Evolutionary conservation across 139 green algal species (phyloP), one percentile per base, ranked within the genome.

Genomic region (Auxenochlorella pyrenoidosa): DNA sequence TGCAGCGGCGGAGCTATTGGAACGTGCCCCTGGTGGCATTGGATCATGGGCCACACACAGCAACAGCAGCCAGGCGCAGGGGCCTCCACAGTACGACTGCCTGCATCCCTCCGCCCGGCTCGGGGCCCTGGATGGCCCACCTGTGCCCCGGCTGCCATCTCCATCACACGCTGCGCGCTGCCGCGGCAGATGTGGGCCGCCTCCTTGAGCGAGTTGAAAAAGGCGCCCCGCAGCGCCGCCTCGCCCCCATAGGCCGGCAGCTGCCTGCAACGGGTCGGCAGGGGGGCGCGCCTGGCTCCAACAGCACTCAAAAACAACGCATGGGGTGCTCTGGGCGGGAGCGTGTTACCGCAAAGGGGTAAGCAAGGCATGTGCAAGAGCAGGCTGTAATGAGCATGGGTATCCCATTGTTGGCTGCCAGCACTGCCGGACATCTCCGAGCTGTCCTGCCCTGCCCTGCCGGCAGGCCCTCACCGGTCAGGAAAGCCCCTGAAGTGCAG

Each of bases 141-240:
- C 84, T 92, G 91, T 32, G 90, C 89, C 18, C 60, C 65, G 13
- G 66, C 84, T 19, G 87, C 70, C 92, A 95, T 91, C 8, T 94
- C 88, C 93, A 95, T 95, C 5, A 95, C 91, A 0, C 89, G 86
- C 30, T 66, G 65, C 60, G 68, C 85, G 82, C 87, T 84, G 81
- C 91, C 92, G 0, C 81, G 79, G 65, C 87, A 90, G 75, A 95
- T 89, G 80, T 90, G 89, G 30, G 88, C 86, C 1, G 93, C 91
- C 88, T 95, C 93, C 89, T 95, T 95, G 28, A 95, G 90, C 5
- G 88, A 92, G 38, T 90, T 94, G 83, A 95, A 86, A 68, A 92
- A 94, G 28, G 85, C 63, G 21, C 82, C 87, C 12, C 86, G 71
- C 77, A 90, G 84, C 43, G 87, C 71, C 22, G 65, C 43, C 12